Evolutionary conservation across 371 early-diverging fungal species (phyloP), one percentile per base, ranked within the genome.

Genomic region (Syncephalastrum racemosum): DNA sequence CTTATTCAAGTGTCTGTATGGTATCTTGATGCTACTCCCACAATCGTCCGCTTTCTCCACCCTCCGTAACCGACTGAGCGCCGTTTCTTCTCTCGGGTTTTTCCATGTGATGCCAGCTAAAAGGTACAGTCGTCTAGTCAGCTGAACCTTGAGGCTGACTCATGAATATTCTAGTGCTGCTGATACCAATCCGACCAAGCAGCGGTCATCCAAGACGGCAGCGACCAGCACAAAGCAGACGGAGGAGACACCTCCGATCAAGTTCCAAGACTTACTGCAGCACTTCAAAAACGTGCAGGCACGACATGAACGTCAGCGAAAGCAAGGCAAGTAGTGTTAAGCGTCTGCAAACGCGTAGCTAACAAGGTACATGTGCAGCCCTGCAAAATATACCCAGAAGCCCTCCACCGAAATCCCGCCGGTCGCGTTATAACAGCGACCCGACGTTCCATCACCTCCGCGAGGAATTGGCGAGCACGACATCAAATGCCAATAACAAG

Each of bases 31-130:
- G 95, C 79, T 96, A 43, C 69, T 96, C 25, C 97, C 97, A 23
- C 97, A 96, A 68, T 88, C 89, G 23, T 83, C 85, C 18, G 95
- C 97, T 6, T 96, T 95, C 81, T 92, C 89, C 0, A 94, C 94
- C 1, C 70, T 96, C 49, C 77, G 94, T 27, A 95, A 92, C 64
- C 85, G 97, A 14, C 66, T 96, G 54, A 89, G 86, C 45, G 84
- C 89, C 51, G 88, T 91, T 19, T 80, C 79, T 22, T 77, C 86
- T 3, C 67, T 87, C 62, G 85, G 84, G 8, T 80, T 80, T 50
- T 70, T 87, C 6, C 66, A 84, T 59, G 67, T 79, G 24, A 74
- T 84, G 57, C 81, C 84, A 0, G 47, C 40, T 18, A 83, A 79
- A 58, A 71, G 72, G 79, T 79, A 67, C 24, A 27, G 15, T 27